Percentiles rank a stretch among this genome's conserved stretches.
These are phyloP conservation scores for Ceratocystiopsis brevicomis DNA, from an alignment of 2,329 filamentous ascomycete genomes.

Conservation along the genomic window DNA sequence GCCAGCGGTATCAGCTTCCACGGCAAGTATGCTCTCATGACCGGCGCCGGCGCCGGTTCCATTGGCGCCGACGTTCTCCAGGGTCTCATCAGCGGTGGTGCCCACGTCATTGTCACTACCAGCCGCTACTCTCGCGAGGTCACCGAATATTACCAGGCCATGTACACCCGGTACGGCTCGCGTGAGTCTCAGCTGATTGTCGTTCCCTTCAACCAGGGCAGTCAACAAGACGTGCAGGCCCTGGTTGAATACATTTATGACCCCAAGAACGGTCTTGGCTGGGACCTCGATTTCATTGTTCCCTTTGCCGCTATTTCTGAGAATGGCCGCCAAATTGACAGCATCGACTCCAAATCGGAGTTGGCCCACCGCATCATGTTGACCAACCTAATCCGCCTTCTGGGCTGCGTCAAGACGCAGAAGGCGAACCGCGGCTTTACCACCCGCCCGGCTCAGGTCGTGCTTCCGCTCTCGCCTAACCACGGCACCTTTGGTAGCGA, in stretches of 20 bases:
- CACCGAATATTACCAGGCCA: constrained; percentile 96
- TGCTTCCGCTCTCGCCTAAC: constrained; percentile 89
- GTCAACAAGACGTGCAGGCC: constrained; percentile 92
- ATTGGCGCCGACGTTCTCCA: constrained; percentile 95
- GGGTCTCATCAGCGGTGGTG: constrained; percentile 87
- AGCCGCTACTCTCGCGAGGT: constrained; percentile 93
- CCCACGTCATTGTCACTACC: constrained; percentile 91
- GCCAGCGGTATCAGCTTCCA: constrained; percentile 76
- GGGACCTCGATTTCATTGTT: constrained; percentile 92
- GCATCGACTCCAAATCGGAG: constrained; percentile 92
- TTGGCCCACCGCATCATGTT: constrained; percentile 98
- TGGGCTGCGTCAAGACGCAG: constrained; percentile 78
- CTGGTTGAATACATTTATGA: constrained; percentile 95
- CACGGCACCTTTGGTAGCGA: constrained; percentile 97
- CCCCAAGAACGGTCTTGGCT: constrained; percentile 84
- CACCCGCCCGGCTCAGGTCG: constrained; percentile 89
- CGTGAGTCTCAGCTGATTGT: constrained; percentile 93
- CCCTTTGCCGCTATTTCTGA: constrained; percentile 96
- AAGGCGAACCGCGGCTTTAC: constrained; percentile 78
- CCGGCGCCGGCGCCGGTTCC: constrained; percentile 89
- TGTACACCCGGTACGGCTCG: constrained; percentile 89
- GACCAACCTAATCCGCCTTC: constrained; percentile 81
- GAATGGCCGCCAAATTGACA: constrained; percentile 92
- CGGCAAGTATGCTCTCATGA: constrained; percentile 95
- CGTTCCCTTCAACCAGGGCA: constrained; percentile 97